A percentile compares a stretch with the other conserved stretches of the same genome.
Conservation (phyloP, 805 yeast genomes). For the Monosporozyma solicola region DNA sequence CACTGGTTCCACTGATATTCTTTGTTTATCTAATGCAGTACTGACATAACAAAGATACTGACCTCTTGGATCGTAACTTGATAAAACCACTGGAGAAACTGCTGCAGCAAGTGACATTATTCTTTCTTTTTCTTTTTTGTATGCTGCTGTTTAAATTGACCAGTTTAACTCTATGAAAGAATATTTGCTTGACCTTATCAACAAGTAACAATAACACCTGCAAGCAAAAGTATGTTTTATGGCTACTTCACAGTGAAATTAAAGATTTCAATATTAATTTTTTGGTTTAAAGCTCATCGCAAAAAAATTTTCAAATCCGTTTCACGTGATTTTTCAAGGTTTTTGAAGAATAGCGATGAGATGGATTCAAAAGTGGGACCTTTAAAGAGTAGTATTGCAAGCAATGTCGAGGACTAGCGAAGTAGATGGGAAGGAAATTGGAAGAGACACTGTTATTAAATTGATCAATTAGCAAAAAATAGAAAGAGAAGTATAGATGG, state of each 20-base stretch:
- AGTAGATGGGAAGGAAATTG: background rate
- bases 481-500: background rate
- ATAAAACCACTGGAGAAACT: constrained; percentile 18
- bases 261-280: background rate
- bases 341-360: background rate
- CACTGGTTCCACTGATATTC: constrained; percentile 54
- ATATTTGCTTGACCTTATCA: background rate
- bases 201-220: background rate
- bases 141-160: background rate
- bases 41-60: constrained; percentile 54
- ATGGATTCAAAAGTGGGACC: background rate
- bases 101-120: constrained; percentile 4
- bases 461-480: too few relatives aligned
- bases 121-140: constrained; percentile 7
- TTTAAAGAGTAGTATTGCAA: background rate
- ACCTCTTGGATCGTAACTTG: constrained; percentile 56
- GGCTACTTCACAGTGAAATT: background rate
- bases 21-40: constrained; percentile 63
- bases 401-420: background rate
- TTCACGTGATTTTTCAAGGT: background rate
- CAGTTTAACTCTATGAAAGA: background rate
- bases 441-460: background rate
- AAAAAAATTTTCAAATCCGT: constrained; percentile 3
- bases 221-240: background rate
- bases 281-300: background rate